Conservation (phyloP, 768 basidiomycete genomes). For the Pholiota conissans region DNA sequence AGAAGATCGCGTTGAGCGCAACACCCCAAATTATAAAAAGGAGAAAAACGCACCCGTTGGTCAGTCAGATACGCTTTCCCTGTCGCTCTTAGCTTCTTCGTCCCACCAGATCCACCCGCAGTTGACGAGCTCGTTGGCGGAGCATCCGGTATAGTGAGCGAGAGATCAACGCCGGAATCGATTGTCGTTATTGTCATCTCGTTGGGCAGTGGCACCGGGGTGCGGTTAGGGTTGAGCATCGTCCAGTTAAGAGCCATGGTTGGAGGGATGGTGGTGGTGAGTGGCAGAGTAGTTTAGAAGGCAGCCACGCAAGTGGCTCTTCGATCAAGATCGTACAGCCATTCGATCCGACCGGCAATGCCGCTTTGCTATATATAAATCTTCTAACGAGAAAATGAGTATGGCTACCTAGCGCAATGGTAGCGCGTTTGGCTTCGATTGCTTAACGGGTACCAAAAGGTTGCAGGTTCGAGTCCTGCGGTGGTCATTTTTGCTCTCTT, state of each 20-base stretch:
- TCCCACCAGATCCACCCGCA: conserved; percentile 54
- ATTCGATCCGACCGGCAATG: not conserved
- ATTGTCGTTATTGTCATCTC: conserved; percentile 60
- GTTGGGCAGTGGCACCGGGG: conserved; percentile 62
- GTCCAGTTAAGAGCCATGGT: conserved; percentile 82
- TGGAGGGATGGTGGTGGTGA: conserved; percentile 11
- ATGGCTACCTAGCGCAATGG: conserved; percentile 89
- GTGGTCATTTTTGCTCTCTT: conserved; percentile 56
- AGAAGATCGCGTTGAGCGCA: not conserved
- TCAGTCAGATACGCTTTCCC: conserved; percentile 71
- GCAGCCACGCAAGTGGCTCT: not conserved
- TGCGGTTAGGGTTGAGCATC: conserved; percentile 57
- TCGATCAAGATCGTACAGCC: not conserved
- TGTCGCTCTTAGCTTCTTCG: conserved; percentile 54
- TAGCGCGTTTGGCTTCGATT: conserved; percentile 94
- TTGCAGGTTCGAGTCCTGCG: conserved; percentile 97
- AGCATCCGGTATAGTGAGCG: conserved; percentile 55
- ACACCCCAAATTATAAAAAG: not conserved
- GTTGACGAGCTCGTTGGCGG: conserved; percentile 40
- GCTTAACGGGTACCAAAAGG: conserved; percentile 80
- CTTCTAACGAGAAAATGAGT: not conserved
- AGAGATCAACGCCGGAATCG: conserved; percentile 52
- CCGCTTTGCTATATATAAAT: not conserved
- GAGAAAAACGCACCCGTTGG: conserved; percentile 56
- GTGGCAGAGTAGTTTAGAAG: not conserved